Conservation (phyloP, 805 yeast species). For the Suhomyces sp. region DNA sequence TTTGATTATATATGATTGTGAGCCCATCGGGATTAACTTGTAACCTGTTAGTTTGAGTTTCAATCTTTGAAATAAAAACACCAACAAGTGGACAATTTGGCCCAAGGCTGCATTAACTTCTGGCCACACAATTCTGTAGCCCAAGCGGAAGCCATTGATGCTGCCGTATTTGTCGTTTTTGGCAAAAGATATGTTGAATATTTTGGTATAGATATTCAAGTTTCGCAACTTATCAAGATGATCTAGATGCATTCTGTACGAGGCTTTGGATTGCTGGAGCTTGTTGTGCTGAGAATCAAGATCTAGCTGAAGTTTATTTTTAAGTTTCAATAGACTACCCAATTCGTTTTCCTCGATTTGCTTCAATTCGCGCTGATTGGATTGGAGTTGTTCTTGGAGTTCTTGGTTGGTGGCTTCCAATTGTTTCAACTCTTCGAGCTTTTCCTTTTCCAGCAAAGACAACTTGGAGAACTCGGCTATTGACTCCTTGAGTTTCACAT, state of each 20-base stretch:
- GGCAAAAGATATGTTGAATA: constrained; percentile 79
- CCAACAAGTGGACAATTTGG: constrained; percentile 66
- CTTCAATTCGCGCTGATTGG: constrained; percentile 39
- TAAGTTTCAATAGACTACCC: constrained; percentile 41
- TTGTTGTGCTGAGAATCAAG: constrained; percentile 50
- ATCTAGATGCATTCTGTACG: constrained; percentile 58
- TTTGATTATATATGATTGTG: constrained; percentile 73
- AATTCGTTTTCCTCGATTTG: constrained; percentile 43
- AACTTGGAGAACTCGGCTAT: constrained; percentile 42
- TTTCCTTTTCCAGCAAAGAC: constrained; percentile 34
- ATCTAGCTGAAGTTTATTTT: constrained; percentile 57
- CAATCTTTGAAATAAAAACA: constrained; percentile 60
- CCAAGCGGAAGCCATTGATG: constrained; percentile 82
- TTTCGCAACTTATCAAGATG: constrained; percentile 70
- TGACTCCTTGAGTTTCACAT: constrained; percentile 47
- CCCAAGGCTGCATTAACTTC: constrained; percentile 93
- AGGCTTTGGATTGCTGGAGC: constrained; percentile 60
- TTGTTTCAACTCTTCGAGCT: constrained; percentile 28
- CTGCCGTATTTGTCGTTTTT: constrained; percentile 70
- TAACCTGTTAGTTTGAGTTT: constrained; percentile 56
- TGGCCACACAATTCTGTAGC: constrained; percentile 77
- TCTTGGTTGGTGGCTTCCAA: constrained; percentile 43
- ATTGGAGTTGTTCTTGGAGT: constrained; percentile 48
- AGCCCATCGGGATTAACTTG: constrained; percentile 76
- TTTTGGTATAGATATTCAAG: constrained; percentile 78